Evolutionary conservation across 2,329 filamentous ascomycete species (phyloP), one percentile per base, ranked within the genome.

Genomic region (Cercospora nicotianae): DNA sequence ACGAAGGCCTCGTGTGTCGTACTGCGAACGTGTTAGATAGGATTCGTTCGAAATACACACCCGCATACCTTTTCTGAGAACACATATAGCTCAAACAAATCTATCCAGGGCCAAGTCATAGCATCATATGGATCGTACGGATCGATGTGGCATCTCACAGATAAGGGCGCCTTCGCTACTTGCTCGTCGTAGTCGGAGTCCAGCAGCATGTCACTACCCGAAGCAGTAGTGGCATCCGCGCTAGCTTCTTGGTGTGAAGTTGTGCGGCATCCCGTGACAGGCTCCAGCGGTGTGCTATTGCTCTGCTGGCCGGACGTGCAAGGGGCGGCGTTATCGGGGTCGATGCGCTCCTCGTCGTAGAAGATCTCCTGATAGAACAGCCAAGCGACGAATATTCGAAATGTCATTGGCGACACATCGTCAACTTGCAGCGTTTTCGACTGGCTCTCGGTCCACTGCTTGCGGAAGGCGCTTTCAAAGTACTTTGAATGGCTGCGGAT

Each of bases 311-410:
- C n/a, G 26, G 55, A 31, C 18, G 28, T 33, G 10, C 31, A 6
- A 7, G 48, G 30, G 3, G 28, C 28, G 2, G 28, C 23, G 3
- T n/a, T 10, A 6, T 53, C 60, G 26, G 60, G 42, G 8, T 63
- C 60, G n/a, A 55, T n/a, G 20, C 42, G 39, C 6, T 65, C 42
- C 16, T 28, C 13, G 42, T 63, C 60, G 30, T 63, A 63, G 42
- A 57, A 64, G 26, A 69, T 36, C 3, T 53, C 58, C 33, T 62
- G 60, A 10, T 63, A 69, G 26, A 69, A 69, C 45, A 71, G 60
- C 69, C 69, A 71, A 0, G 59, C 39, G 9, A 69, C 23, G 48
- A 71, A 71, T 4, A 67, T 58, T 20, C 67, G 42, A 59, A 71
- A 66, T 18, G 60, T 30, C 66, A 45, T 64, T 3, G 61, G 63